Conservation (phyloP, 345 rosid genomes). For the Salix suchowensis region DNA sequence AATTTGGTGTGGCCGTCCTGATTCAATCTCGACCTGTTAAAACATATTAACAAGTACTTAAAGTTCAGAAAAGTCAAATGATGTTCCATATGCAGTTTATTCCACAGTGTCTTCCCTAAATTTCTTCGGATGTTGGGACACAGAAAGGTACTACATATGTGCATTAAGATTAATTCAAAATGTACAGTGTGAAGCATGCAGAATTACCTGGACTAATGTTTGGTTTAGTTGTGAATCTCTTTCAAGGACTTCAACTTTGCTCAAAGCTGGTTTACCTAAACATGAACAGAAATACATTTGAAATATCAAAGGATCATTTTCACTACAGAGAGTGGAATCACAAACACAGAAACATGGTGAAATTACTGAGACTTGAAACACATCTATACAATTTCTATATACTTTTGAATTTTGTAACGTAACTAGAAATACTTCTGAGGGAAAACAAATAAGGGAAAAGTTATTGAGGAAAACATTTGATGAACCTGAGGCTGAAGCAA, state of each 20-base stretch:
- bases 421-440: neutral
- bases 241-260: conserved; percentile 70
- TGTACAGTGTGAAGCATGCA: conserved; percentile 6
- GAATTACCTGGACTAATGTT: conserved; percentile 63
- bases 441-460: neutral
- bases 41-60: neutral
- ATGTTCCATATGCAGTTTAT: neutral
- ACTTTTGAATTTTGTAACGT: neutral
- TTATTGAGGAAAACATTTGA: neutral
- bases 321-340: neutral
- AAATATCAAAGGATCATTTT: neutral
- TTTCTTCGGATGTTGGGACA: neutral
- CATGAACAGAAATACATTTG: neutral
- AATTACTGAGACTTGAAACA: neutral
- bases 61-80: neutral
- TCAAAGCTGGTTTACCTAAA: conserved; percentile 65
- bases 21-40: conserved; percentile 75
- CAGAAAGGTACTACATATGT: neutral
- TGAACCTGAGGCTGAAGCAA: conserved; percentile 72
- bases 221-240: conserved; percentile 47
- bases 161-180: neutral
- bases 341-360: neutral
- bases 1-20: conserved; percentile 91
- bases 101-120: neutral
- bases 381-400: neutral